phyloP scores from a whole-genome alignment of 352 stramenopile species.

The Pythium dissimile region DNA sequence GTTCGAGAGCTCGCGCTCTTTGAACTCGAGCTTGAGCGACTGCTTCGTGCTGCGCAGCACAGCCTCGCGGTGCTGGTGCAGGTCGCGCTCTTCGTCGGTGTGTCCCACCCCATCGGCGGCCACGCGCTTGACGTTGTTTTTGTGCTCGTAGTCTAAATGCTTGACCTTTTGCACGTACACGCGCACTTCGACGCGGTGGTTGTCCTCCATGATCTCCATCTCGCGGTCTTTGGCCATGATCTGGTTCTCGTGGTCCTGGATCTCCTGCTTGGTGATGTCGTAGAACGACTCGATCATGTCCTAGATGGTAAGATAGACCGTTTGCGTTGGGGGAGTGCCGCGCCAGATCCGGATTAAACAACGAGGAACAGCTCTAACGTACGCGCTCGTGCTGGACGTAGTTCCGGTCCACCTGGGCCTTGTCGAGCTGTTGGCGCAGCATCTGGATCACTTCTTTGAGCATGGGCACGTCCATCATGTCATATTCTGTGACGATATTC shows the following conservation, averaged over 20 bases:
- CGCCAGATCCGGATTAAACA: not conserved
- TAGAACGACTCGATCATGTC: conserved; percentile 96
- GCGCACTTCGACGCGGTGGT: conserved; percentile 90
- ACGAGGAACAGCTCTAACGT: not conserved
- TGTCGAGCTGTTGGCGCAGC: conserved; percentile 90
- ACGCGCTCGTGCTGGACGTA: conserved; percentile 94
- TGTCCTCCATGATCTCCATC: conserved; percentile 96
- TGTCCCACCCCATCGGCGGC: conserved; percentile 57
- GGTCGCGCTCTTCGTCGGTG: conserved; percentile 72
- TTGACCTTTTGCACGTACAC: conserved; percentile 96
- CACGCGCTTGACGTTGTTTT: conserved; percentile 91
- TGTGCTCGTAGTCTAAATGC: conserved; percentile 94
- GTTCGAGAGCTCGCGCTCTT: conserved; percentile 83
- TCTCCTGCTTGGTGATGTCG: conserved; percentile 91
- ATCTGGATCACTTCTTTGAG: conserved; percentile 92
- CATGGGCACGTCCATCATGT: conserved; percentile 92
- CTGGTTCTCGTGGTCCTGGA: conserved; percentile 88
- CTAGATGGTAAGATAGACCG: conserved; percentile 26
- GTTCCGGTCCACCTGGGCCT: conserved; percentile 90
- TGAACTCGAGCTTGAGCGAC: conserved; percentile 74
- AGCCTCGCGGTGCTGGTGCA: conserved; percentile 58
- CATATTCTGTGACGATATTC: conserved; percentile 61
- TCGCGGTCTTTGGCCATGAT: conserved; percentile 92
- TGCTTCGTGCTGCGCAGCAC: conserved; percentile 73
- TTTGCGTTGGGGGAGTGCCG: not conserved